These are phyloP conservation scores for Gracilaria caudata DNA, from an alignment of 23 red algal genomes.

Conservation along the genomic window DNA sequence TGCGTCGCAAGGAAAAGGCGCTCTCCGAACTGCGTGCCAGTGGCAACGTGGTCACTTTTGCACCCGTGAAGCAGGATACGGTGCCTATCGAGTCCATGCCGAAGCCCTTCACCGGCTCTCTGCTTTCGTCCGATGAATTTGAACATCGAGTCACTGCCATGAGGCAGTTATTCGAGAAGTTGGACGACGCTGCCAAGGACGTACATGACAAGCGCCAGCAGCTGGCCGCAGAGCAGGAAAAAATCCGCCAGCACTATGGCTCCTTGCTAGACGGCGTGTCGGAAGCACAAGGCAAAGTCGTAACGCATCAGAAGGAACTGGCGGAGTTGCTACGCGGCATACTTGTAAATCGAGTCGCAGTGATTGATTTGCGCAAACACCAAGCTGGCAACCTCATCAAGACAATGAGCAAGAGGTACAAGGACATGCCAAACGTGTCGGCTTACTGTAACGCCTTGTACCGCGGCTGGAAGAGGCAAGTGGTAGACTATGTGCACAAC, in stretches of 20 bases:
- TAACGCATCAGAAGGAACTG: constrained; percentile 12
- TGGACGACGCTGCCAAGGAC: constrained; percentile 15
- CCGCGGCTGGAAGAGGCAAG: constrained; percentile 35
- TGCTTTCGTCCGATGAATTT: constrained; percentile 14
- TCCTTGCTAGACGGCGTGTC: constrained; percentile 2
- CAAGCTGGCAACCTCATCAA: constrained; percentile 50
- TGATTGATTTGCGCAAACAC: constrained; percentile 44
- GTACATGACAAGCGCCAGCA: constrained; percentile 11
- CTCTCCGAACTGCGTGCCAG: neutral
- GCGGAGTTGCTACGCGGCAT: neutral
- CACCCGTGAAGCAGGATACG: neutral
- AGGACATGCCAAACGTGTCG: constrained; percentile 37
- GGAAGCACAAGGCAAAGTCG: constrained; percentile 25
- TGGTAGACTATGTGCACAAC: constrained; percentile 41
- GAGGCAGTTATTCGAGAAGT: constrained; percentile 10
- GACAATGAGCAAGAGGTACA: constrained; percentile 55
- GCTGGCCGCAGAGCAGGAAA: constrained; percentile 26
- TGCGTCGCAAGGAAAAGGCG: constrained; percentile 14
- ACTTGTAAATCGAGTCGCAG: constrained; percentile 19
- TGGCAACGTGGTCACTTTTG: constrained; percentile 6
- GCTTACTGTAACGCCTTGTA: constrained; percentile 20
- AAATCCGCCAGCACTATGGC: constrained; percentile 24
- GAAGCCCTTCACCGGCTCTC: neutral
- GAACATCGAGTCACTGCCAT: constrained; percentile 21
- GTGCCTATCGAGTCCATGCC: constrained; percentile 9